Evolutionary conservation across 129 eudicot genomes (phyloP), one percentile per base, ranked within the genome.

Genomic region (Pittosporum tobira): DNA sequence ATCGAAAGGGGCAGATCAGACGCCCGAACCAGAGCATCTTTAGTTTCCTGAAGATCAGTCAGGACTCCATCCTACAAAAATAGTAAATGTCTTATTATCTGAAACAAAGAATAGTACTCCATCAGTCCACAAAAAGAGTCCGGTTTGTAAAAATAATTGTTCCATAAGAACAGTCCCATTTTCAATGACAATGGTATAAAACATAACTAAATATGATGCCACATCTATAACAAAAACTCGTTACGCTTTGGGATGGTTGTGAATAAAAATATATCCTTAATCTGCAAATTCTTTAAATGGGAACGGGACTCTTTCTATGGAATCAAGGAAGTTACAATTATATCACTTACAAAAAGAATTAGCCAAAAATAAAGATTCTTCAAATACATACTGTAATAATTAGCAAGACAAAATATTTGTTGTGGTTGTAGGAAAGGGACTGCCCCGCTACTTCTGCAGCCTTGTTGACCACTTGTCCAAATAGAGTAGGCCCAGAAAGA

Each of bases 1-100:
- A 90, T 74, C 6, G 98, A 90, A 57, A 90, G 79, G 34, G 98
- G 98, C 40, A 90, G 73, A 68, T 90, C 98, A 52, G 98, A 90
- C 42, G 94, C 94, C 75, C 77, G 82, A 46, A 90, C 94, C 36
- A 90, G 51, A 59, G 98, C 83, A 54, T 90, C 79, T 73, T 77
- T 83, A 59, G 98, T 85, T 74, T 83, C 98, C 74, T 82, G 88
- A 23, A 90, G 65, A 81, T 90, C 94, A 11, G 98, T 77, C 34
- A 90, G 75, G 26, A 83, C 94, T 53, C 98, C 98, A 74, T 90
- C 98, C 98, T 90, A 70, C 68, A 73, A 48, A 10, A 5, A 51
- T 45, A 48, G 22, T 42, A 46, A 30, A 63, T 5, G 5, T 9
- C 44, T 36, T 30, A 50, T 28, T 50, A 18, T 23, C 4, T 7